Conservation (phyloP, 768 basidiomycete genomes). For the Nidularia pulvinata region DNA sequence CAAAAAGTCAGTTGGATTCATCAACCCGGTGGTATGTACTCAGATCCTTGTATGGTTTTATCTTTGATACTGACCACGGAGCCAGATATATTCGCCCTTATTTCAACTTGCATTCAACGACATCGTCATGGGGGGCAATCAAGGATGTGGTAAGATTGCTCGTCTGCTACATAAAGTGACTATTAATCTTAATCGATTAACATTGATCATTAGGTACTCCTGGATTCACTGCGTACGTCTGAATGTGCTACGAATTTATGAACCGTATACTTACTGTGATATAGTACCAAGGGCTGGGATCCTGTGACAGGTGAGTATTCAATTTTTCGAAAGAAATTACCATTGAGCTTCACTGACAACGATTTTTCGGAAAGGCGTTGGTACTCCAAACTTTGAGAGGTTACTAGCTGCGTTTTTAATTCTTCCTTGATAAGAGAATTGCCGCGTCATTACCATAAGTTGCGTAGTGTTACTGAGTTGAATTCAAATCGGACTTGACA, state of each 20-base stretch:
- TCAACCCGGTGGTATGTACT: conserved; percentile 40
- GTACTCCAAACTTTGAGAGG: conserved; percentile 31
- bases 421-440: conserved; percentile 21
- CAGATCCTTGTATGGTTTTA: neutral
- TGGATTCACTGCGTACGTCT: conserved; percentile 32
- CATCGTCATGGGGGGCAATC: conserved; percentile 36
- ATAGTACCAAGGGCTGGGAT: conserved; percentile 36
- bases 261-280: conserved; percentile 1
- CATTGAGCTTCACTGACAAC: neutral
- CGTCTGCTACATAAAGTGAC: neutral
- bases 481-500: too few species aligned
- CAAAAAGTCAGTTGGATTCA: conserved; percentile 46
- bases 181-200: neutral
- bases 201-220: conserved; percentile 17
- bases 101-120: conserved; percentile 37
- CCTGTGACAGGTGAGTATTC: conserved; percentile 31
- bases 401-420: conserved; percentile 27
- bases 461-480: too few species aligned
- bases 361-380: conserved; percentile 19
- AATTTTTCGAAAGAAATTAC: neutral
- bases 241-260: neutral
- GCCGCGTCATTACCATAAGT: too few species aligned
- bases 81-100: conserved; percentile 30
- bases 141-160: conserved; percentile 28
- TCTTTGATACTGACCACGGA: conserved; percentile 3